Evolutionary conservation across 768 basidiomycete genomes (phyloP).

Genomic region (Tulasnella sp.): DNA sequence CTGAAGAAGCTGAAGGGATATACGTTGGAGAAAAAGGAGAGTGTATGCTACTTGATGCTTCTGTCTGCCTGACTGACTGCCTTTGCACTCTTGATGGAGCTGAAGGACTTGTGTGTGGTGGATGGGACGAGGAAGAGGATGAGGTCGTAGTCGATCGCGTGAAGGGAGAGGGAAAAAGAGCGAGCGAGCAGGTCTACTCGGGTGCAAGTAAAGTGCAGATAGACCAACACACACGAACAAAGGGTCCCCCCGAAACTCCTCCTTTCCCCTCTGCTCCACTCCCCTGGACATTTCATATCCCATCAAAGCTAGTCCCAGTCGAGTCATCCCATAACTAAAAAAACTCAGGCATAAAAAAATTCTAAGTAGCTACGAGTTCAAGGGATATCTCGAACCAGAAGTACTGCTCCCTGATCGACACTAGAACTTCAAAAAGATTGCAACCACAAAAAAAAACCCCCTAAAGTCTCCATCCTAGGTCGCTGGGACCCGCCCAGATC

Average conservation of each 20-base stretch:
- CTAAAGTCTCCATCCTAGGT: not conserved
- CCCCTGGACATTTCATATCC: not conserved
- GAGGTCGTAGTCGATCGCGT: not conserved
- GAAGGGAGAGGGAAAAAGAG: slow-evolving; percentile 14
- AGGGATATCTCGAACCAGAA: not conserved
- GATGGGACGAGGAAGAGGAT: not conserved
- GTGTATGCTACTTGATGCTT: not conserved
- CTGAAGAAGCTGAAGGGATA: not conserved
- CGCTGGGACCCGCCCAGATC: not conserved
- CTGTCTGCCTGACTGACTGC: not conserved
- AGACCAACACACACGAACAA: slow-evolving; percentile 18
- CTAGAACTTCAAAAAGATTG: not conserved
- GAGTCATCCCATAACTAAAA: not conserved
- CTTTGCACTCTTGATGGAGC: slow-evolving; percentile 1
- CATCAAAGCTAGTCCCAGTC: not conserved
- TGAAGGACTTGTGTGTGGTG: slow-evolving; percentile 3
- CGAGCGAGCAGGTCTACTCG: not conserved
- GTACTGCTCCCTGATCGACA: not conserved
- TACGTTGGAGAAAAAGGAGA: not conserved
- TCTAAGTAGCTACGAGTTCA: not conserved
- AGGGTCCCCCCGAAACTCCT: slow-evolving; percentile 4
- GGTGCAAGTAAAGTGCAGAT: slow-evolving; percentile 1
- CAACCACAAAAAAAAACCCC: not conserved
- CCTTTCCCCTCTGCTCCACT: slow-evolving; percentile 8
- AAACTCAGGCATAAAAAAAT: not conserved